A percentile compares a stretch with the other conserved stretches of the same genome.
phyloP scores from a whole-genome alignment of 1,139 yeast species.

The Zygosaccharomyces pseudobailii region DNA sequence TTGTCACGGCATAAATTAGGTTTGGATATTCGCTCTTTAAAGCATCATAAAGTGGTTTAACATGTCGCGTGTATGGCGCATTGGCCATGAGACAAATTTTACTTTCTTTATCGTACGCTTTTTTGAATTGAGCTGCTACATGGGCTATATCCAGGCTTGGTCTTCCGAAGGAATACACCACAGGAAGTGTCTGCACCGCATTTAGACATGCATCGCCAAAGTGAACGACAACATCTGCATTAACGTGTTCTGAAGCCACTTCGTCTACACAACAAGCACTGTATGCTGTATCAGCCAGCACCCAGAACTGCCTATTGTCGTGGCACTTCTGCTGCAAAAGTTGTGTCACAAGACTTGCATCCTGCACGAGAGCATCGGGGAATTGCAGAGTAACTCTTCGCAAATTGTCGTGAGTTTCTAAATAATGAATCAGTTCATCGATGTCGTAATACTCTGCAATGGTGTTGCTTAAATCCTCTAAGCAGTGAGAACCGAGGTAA shows the following conservation, averaged over 20 bases:
- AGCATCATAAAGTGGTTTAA: slow-evolving; percentile 36
- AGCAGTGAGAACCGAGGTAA: slow-evolving; percentile 33
- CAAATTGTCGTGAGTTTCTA: slow-evolving; percentile 38
- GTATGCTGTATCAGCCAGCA: slow-evolving; percentile 91
- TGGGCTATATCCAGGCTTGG: slow-evolving; percentile 45
- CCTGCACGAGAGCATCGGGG: slow-evolving; percentile 75
- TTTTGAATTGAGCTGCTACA: slow-evolving; percentile 38
- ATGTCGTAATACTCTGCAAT: slow-evolving; percentile 51
- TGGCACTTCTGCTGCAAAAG: slow-evolving; percentile 31
- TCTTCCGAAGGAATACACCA: slow-evolving; percentile 71
- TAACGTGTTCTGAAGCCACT: slow-evolving; percentile 92
- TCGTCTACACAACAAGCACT: slow-evolving; percentile 96
- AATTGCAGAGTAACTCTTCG: slow-evolving; percentile 75
- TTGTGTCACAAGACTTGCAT: slow-evolving; percentile 66
- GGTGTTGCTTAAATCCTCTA: slow-evolving; percentile 26
- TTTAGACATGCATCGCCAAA: slow-evolving; percentile 94
- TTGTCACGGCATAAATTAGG: slow-evolving; percentile 49
- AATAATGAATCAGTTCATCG: slow-evolving; percentile 40
- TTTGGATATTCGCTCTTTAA: slow-evolving; percentile 41
- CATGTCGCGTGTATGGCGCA: slow-evolving; percentile 50
- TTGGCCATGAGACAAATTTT: slow-evolving; percentile 63
- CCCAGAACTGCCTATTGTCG: slow-evolving; percentile 47
- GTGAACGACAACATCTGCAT: slow-evolving; percentile 80
- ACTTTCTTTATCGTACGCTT: slow-evolving; percentile 37
- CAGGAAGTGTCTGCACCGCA: slow-evolving; percentile 65